Evolutionary conservation across 345 rosid species (phyloP).

Genomic region (Brassica rapa): DNA sequence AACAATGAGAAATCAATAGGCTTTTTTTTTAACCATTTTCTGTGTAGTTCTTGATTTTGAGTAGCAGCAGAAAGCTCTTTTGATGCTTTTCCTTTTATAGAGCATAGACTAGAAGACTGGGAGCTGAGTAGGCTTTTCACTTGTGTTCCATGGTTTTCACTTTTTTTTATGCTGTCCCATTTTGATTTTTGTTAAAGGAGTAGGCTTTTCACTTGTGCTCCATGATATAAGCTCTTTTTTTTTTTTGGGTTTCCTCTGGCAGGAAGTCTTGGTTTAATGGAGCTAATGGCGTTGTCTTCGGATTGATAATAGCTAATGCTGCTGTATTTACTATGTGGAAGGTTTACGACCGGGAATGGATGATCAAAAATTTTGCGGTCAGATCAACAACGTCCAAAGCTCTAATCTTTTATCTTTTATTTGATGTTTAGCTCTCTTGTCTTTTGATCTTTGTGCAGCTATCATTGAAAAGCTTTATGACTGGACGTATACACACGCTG

Average conservation of each 20-base stretch:
- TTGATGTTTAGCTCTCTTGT: not conserved
- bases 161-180: no score
- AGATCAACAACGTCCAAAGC: conserved; percentile 36
- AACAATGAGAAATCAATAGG: no score
- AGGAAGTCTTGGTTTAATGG: conserved; percentile 62
- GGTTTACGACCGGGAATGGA: conserved; percentile 44
- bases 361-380: conserved; percentile 69
- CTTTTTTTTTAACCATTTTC: no score
- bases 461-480: conserved; percentile 54
- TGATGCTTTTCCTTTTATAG: conserved; percentile 9
- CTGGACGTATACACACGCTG: conserved; percentile 62
- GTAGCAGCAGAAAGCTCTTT: conserved; percentile 10
- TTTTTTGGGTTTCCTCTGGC: conserved; percentile 28
- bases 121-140: not conserved
- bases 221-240: not conserved
- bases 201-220: not conserved
- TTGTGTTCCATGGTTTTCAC: not conserved
- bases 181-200: not conserved
- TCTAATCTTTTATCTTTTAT: not conserved
- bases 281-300: conserved; percentile 52
- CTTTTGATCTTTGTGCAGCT: conserved; percentile 45
- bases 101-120: no score
- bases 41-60: conserved; percentile 4
- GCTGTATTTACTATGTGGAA: conserved; percentile 71
- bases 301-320: conserved; percentile 64